Conservation (phyloP, 192 early-diverging fungal genomes). For the Gonapodya prolifera region DNA sequence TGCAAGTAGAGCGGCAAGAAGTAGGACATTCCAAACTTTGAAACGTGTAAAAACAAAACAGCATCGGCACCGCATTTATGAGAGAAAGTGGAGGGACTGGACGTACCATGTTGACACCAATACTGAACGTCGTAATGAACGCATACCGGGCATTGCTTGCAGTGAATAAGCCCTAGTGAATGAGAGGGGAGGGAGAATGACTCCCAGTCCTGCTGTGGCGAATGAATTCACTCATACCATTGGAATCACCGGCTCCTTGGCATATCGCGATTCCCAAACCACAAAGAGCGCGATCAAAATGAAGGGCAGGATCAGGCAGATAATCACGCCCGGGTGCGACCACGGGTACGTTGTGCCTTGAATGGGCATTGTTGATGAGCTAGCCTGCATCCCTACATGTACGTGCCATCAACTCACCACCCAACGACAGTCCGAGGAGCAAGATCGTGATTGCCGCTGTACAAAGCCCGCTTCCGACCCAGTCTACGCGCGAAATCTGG, state of each 20-base stretch:
- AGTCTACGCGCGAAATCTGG: not conserved
- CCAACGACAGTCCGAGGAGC: constrained; percentile 1
- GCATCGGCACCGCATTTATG: too few relatives aligned
- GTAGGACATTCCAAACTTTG: not conserved
- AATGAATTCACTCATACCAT: too few relatives aligned
- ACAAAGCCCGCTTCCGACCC: not conserved
- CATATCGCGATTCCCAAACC: not conserved
- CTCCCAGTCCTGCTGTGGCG: too few relatives aligned
- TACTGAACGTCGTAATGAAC: not conserved
- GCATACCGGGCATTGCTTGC: not conserved
- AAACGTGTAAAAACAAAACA: not conserved
- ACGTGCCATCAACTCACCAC: not conserved
- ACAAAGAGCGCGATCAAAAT: constrained; percentile 8
- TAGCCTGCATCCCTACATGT: not conserved
- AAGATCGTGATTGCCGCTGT: not conserved
- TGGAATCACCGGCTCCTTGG: not conserved
- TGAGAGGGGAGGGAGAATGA: too few relatives aligned
- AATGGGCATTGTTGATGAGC: not conserved
- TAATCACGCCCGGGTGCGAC: not conserved
- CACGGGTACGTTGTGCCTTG: constrained; percentile 11
- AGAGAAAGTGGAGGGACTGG: not conserved
- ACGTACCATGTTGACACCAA: not conserved
- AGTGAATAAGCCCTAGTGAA: not conserved
- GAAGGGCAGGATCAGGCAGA: constrained; percentile 22
- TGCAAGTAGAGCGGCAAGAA: not conserved